Evolutionary conservation across 192 early-diverging fungal genomes (phyloP).

Genomic region (Umbelopsis sp.): DNA sequence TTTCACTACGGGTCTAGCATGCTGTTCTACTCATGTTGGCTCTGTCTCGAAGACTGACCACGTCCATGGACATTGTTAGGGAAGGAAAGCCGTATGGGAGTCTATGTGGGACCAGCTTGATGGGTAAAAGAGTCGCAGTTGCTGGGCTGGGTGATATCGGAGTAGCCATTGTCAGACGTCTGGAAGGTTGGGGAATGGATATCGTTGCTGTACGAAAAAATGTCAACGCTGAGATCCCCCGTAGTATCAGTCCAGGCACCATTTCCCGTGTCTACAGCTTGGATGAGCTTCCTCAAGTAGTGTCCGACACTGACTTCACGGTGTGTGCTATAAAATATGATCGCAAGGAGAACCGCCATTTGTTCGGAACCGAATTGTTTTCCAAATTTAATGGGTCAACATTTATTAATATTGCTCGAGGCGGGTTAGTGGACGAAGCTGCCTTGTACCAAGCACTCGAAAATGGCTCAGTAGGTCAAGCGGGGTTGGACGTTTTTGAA

Average conservation of each 20-base stretch:
- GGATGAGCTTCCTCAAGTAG: slow-evolving; percentile 39
- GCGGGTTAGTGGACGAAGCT: slow-evolving; percentile 44
- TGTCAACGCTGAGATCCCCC: slow-evolving; percentile 32
- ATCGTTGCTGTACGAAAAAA: slow-evolving; percentile 37
- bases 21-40: slow-evolving; percentile 22
- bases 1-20: background rate
- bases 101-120: slow-evolving; percentile 23
- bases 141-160: slow-evolving; percentile 65
- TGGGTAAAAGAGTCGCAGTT: slow-evolving; percentile 55
- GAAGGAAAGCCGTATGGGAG: slow-evolving; percentile 7
- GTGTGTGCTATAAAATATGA: slow-evolving; percentile 46
- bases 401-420: slow-evolving; percentile 50
- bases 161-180: slow-evolving; percentile 50
- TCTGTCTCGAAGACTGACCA: background rate
- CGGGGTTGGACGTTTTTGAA: slow-evolving; percentile 56
- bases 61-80: background rate
- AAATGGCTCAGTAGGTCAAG: slow-evolving; percentile 44
- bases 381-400: slow-evolving; percentile 40
- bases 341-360: slow-evolving; percentile 33
- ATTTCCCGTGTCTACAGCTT: slow-evolving; percentile 32
- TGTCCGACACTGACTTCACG: slow-evolving; percentile 42
- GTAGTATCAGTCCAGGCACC: slow-evolving; percentile 26
- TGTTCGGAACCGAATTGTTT: slow-evolving; percentile 39
- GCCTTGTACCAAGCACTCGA: slow-evolving; percentile 41
- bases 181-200: slow-evolving; percentile 47